These are phyloP conservation scores for Globisporangium splendens DNA, from an alignment of 352 stramenopile genomes.

Conservation along the genomic window DNA sequence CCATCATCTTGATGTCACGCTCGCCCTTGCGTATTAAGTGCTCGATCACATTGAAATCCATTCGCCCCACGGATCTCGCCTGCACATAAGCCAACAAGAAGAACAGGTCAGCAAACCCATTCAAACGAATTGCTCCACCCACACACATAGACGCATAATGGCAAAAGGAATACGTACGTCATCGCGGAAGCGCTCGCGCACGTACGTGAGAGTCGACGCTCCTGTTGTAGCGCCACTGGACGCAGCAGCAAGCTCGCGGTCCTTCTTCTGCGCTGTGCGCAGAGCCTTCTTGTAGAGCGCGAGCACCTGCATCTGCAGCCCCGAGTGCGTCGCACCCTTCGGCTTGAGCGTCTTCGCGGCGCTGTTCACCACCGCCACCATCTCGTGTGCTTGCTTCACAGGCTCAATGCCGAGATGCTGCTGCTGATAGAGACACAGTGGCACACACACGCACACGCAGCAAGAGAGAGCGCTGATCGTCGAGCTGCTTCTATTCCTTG, in stretches of 20 bases:
- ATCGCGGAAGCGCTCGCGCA: constrained; percentile 73
- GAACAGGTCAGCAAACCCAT: not conserved
- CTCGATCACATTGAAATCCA: constrained; percentile 82
- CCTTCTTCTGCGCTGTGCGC: constrained; percentile 53
- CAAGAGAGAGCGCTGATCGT: too few species aligned
- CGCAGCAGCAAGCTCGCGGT: constrained; percentile 19
- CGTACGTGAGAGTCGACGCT: constrained; percentile 37
- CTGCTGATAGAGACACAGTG: not conserved
- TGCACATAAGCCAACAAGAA: constrained; percentile 10
- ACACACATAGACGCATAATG: not conserved
- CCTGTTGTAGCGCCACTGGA: not conserved
- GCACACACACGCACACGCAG: too few species aligned
- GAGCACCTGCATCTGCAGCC: constrained; percentile 77
- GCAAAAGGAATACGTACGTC: constrained; percentile 34
- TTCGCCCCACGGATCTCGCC: constrained; percentile 51
- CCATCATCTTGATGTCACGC: constrained; percentile 78
- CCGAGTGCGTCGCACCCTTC: constrained; percentile 38
- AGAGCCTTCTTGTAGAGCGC: constrained; percentile 67
- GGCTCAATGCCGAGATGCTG: not conserved
- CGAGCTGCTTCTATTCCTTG: too few species aligned
- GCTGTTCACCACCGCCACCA: constrained; percentile 16
- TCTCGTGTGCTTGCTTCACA: not conserved
- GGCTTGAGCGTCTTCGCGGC: constrained; percentile 17
- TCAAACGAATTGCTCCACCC: not conserved
- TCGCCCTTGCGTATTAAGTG: constrained; percentile 84